Evolutionary conservation across 352 stramenopile species (phyloP), one percentile per base, ranked within the genome.

Genomic region (Phytophthora macrochlamydospora): DNA sequence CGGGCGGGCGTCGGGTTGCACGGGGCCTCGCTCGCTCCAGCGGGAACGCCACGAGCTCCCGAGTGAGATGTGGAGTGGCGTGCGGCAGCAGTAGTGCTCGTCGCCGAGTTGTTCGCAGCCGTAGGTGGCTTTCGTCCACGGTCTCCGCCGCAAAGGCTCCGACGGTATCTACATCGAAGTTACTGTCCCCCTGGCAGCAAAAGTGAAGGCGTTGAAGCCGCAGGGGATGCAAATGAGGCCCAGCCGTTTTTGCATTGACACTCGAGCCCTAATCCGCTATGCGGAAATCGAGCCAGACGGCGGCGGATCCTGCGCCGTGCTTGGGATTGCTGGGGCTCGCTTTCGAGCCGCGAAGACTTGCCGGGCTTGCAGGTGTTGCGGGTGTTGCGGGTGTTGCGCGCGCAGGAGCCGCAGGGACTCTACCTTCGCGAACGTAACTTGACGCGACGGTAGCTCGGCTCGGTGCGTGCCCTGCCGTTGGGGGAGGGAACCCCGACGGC

Each of bases 201-300:
- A 24, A 24, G 18, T 24, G 18, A 24, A 24, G 18, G 18, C 18
- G 18, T 24, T 24, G 18, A 24, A 24, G 18, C 18, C 18, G 18
- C 18, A 24, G 18, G 18, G 18, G 18, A 24, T 24, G 18, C 18
- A 24, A 24, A 24, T 24, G 18, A 24, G 18, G 18, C 28, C 9
- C 29, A 61, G 52, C 35, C 38, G 30, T 52, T 45, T 24, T 29
- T 60, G 37, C 61, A 18, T 44, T 67, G 64, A 71, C 48, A 38
- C 14, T 24, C 18, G 18, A 35, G 29, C 24, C 60, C 66, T 69
- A 66, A 3, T 55, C 61, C 55, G 40, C 66, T 69, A 70, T 74
- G 43, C 43, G 43, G 43, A 24, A 24, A 24, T 24, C 14, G 43
- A 49, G 52, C 37, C 46, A 67, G 64, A 65, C 2, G 43, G 43